Evolutionary conservation across 805 yeast genomes (phyloP), one percentile per base, ranked within the genome.

Genomic region (Ogataea pilisensis): DNA sequence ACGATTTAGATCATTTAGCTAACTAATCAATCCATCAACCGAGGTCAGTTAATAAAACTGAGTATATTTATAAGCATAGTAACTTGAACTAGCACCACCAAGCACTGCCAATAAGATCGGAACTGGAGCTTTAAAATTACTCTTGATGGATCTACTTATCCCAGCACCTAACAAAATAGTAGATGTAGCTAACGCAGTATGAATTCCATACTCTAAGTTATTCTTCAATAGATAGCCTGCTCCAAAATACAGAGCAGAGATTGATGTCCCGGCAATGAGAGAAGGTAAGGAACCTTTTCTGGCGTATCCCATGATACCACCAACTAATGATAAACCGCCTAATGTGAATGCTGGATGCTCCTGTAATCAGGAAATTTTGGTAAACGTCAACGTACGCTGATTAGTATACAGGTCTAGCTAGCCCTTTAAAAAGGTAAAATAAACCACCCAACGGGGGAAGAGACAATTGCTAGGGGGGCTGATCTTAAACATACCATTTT

Each of bases 121-220:
- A 42, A 90, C 76, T 0, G 95, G 91, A 57, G 85, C 85, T 47
- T 68, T 70, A 62, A 82, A 78, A 5, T 64, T 57, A 8, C 78
- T 70, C 27, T 79, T 77, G 39, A 76, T 45, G 8, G 56, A 43
- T 56, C 97, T 75, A 26, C 79, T 75, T n/a, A 83, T 50, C 22
- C 95, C 89, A 8, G 91, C 90, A 31, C 73, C 73, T 9, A 83
- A 61, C 51, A 90, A 72, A 14, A 85, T 55, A 2, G 78, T 51
- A 5, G 95, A 82, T 2, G 90, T 75, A 11, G 80, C 83, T 41
- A 89, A 65, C 0, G 96, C 95, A 14, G 84, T 59, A 58, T 85
- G 90, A 49, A 90, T 71, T 33, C 96, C 96, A 64, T 76, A 77
- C 57, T 85, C 89, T 45, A 78, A 80, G 58, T 87, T 85, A 40